Base-by-base conservation (phyloP, 805 yeast genomes). In the Starmerella etchellsii region DNA sequence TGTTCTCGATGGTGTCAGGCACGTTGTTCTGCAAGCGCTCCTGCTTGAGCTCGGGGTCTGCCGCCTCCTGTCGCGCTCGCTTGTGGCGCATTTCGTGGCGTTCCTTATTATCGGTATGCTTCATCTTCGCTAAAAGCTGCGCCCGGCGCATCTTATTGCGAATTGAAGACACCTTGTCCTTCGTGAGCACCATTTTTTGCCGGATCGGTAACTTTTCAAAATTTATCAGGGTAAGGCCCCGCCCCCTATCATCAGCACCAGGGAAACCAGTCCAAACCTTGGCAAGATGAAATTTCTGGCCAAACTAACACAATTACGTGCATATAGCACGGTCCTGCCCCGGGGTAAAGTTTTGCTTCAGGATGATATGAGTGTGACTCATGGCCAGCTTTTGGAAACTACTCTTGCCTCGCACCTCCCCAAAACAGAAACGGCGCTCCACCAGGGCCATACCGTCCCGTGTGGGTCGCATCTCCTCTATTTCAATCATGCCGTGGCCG, bases 41-140 rank as follows among this genome's bases (percentile, higher is more conserved):
- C 41, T 75, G 83, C 56, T 73, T 81, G 43, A 83, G 62, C 50
- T 78, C 84, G 1, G 96, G 95, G 54, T 87, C 80, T 23, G 70
- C 74, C 41, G 78, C 66, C 61, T 91, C 97, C 48, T 79, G 88
- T 54, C 78, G 79, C n/a, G 93, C 91, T 56, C 95, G 71, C 34
- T 76, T 74, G n/a, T 73, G 71, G 50, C 97, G 71, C 57, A 70
- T 67, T 56, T 74, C 76, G 58, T 85, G 95, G 54, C 83, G 74
- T 39, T 72, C 72, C 55, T 81, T 82, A 54, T 78, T 78, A 59
- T 74, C 71, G 46, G 81, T 80, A 55, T 81, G 79, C 60, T 78
- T 81, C 39, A 81, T 56, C 42, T 76, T 73, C 9, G 85, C 79
- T 60, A 72, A 81, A 29, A 83, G 66, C 61, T 81, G 73, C 58